phyloP scores from a whole-genome alignment of 2,329 filamentous ascomycete genomes.

The Septoria petroselini region DNA sequence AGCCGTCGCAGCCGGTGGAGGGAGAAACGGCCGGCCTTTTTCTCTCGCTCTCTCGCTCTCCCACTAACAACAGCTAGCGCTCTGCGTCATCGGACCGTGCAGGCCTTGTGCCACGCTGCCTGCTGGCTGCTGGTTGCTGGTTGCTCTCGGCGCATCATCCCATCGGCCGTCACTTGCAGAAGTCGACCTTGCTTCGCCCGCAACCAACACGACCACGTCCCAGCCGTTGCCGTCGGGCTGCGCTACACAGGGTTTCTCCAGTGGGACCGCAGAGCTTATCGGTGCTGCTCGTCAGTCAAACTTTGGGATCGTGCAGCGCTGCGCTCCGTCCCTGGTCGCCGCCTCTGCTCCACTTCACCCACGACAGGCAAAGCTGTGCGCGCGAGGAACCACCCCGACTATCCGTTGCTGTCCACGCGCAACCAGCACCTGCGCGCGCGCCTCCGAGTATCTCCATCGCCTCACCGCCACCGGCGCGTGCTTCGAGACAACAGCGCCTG shows the following conservation, averaged over 20 bases:
- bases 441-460: constrained; percentile 29
- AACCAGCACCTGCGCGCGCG: constrained; percentile 11
- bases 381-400: constrained; percentile 13
- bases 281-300: constrained; percentile 11
- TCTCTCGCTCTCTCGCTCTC: too few relatives aligned
- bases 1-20: too few relatives aligned
- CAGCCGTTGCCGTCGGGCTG: constrained; percentile 12
- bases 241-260: constrained; percentile 26
- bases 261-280: constrained; percentile 22
- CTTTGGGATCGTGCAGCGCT: constrained; percentile 26
- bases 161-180: constrained; percentile 12
- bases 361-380: constrained; percentile 7
- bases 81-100: constrained; percentile 12
- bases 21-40: too few relatives aligned
- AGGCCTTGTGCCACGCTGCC: constrained; percentile 5
- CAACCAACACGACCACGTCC: constrained; percentile 15
- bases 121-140: neutral
- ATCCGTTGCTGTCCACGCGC: constrained; percentile 23
- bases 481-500: constrained; percentile 25
- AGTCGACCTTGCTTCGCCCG: constrained; percentile 12
- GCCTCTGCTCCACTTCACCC: constrained; percentile 20
- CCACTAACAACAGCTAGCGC: too few relatives aligned
- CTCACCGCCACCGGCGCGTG: constrained; percentile 34
- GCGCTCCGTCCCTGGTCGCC: constrained; percentile 25
- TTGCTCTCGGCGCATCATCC: constrained; percentile 5